Conservation (phyloP, 495 filamentous ascomycete species). For the Penicillium salamii region DNA sequence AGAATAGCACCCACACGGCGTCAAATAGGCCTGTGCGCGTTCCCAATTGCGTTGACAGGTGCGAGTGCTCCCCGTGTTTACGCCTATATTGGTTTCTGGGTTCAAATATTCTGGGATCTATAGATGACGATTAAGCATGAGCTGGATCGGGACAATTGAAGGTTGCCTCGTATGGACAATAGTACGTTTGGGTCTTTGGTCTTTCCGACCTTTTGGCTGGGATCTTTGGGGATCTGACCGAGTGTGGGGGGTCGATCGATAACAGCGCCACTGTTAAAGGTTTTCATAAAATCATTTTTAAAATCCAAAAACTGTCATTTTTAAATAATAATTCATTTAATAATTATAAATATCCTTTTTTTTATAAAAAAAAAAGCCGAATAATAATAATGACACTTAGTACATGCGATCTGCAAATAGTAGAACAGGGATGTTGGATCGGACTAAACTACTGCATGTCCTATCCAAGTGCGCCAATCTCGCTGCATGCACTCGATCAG, state of each 20-base stretch:
- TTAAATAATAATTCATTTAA: not conserved
- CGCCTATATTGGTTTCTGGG: not conserved
- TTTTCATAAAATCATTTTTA: conserved; percentile 5
- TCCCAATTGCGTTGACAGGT: not conserved
- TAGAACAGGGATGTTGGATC: conserved; percentile 16
- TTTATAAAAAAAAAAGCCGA: not conserved
- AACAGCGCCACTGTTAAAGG: conserved; percentile 19
- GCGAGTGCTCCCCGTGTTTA: not conserved
- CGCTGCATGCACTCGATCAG: conserved; percentile 15
- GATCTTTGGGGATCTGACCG: not conserved
- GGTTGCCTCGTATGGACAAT: conserved; percentile 6
- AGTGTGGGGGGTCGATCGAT: conserved; percentile 15
- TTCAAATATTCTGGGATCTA: not conserved
- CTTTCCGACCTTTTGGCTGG: not conserved
- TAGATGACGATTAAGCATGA: not conserved
- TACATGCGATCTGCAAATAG: conserved; percentile 17
- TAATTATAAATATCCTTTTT: not conserved
- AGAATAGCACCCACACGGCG: conserved; percentile 23
- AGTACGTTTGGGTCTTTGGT: not conserved
- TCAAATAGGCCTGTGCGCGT: conserved; percentile 1
- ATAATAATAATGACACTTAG: not conserved
- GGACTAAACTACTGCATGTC: conserved; percentile 14
- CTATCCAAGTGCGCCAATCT: conserved; percentile 12
- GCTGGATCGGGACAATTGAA: not conserved
- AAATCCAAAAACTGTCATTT: not conserved